A percentile compares a stretch with the other conserved stretches of the same genome.
Conservation (phyloP, 2,329 filamentous ascomycete genomes). For the Diaporthe vaccinii region DNA sequence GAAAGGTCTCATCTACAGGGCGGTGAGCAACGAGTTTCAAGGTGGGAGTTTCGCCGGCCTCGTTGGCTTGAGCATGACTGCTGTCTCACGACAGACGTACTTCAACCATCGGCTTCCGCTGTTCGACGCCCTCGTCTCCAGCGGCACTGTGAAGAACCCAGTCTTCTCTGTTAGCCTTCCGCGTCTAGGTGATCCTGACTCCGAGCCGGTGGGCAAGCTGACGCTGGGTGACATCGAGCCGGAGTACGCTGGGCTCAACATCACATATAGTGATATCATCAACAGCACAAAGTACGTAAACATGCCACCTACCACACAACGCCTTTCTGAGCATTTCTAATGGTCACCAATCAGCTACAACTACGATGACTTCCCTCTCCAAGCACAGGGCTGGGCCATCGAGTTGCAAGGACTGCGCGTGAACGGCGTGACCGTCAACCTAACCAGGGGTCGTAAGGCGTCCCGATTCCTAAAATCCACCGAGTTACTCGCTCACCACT, state of each 20-base stretch:
- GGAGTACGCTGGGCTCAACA: conserved; percentile 11
- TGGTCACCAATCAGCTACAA: not conserved
- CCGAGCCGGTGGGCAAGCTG: not conserved
- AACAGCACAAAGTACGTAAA: conserved; percentile 10
- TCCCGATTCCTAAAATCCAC: not conserved
- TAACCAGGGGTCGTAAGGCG: conserved; percentile 10
- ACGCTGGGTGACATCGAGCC: conserved; percentile 11
- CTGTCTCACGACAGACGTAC: conserved; percentile 3
- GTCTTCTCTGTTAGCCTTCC: not conserved
- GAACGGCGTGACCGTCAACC: conserved; percentile 10
- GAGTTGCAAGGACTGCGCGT: conserved; percentile 13
- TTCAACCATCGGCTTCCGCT: conserved; percentile 11
- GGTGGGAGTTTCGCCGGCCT: not conserved
- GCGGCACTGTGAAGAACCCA: not conserved
- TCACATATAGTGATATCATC: conserved; percentile 25
- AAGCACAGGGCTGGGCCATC: conserved; percentile 19
- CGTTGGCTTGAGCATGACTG: conserved; percentile 15
- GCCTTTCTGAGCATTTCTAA: not conserved
- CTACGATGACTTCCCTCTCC: conserved; percentile 4
- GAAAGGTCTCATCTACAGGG: not conserved
- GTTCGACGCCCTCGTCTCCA: not conserved
- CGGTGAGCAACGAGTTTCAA: conserved; percentile 10
- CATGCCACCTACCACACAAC: not conserved
- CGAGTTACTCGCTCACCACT: not conserved
- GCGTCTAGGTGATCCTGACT: conserved; percentile 2